Base-by-base conservation (phyloP, 495 filamentous ascomycete genomes). In the Haplographium delicatum region DNA sequence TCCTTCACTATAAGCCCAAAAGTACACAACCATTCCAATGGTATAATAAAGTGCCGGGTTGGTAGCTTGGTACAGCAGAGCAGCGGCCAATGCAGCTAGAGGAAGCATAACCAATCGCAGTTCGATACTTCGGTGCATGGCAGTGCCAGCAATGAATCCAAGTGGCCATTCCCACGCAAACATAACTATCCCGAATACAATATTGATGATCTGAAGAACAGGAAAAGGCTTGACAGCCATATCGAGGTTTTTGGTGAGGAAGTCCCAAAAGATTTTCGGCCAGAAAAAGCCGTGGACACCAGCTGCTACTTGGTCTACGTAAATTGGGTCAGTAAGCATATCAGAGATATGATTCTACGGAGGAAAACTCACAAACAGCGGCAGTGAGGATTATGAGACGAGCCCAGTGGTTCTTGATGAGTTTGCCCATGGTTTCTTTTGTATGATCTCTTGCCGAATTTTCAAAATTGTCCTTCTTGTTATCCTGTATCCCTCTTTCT, bases 341-440 rank as follows among this genome's bases (percentile, higher is more conserved):
- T 44, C 5, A 13, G 15, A 30, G 13, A 48, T 26, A 41, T 26
- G 22, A 35, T n/a, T n/a, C n/a, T n/a, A n/a, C n/a, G 50, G 38
- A 25, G 34, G 44, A 28, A 22, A 25, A 81, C 88, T 7, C 83
- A 95, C 88, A 96, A 37, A 72, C 68, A 65, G 87, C 83, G 4
- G 93, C 85, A 1, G 89, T 86, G 59, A 97, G 76, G 67, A 93
- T 78, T 62, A 96, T 89, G 57, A 96, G 82, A 42, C 93, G 82
- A 44, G 88, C 94, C 88, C 91, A 95, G 73, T 98, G 93, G 74
- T 97, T 97, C 74, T 96, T 97, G 73, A 98, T 98, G 56, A 98
- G 82, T 63, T 82, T 88, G 66, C 93, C 93, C 93, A 98, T 98
- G 60, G 62, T 76, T 66, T 44, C 54, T 30, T 22, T 43, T 25